Evolutionary conservation across 768 basidiomycete species (phyloP).

Genomic region (Leccinum aurantiacum): DNA sequence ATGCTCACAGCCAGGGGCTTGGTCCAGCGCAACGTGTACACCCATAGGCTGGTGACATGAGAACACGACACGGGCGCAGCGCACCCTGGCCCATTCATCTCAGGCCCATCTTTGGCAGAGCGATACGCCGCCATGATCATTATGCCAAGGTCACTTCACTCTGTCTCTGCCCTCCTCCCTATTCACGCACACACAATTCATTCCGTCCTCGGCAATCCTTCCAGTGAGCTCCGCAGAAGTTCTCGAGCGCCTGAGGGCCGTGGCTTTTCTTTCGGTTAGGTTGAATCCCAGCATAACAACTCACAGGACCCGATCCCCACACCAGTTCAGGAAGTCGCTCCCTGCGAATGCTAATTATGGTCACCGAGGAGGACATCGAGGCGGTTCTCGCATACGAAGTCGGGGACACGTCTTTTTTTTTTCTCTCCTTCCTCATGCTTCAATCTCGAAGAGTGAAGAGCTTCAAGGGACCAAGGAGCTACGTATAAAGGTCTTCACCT

Average conservation of each 20-base stretch:
- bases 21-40: constrained; percentile 16
- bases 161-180: constrained; percentile 7
- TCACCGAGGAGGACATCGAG: constrained; percentile 20
- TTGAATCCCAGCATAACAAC: constrained; percentile 18
- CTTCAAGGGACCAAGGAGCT: constrained; percentile 3
- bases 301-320: constrained; percentile 17
- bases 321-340: constrained; percentile 19
- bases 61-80: constrained; percentile 23
- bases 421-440: constrained; percentile 18
- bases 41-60: constrained; percentile 21
- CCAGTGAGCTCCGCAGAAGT: constrained; percentile 6
- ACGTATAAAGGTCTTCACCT: constrained; percentile 23
- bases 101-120: constrained; percentile 4
- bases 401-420: constrained; percentile 1
- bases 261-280: constrained; percentile 23
- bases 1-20: constrained; percentile 19
- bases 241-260: constrained; percentile 23
- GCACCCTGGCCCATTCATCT: constrained; percentile 19
- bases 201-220: constrained; percentile 11
- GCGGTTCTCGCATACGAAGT: constrained; percentile 18
- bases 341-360: constrained; percentile 24
- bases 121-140: constrained; percentile 16
- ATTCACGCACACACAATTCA: constrained; percentile 12
- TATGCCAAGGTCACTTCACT: constrained; percentile 5
- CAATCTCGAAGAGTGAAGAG: constrained; percentile 12